Conservation (phyloP, 1,139 yeast species). For the Geotrichum restrictum region DNA sequence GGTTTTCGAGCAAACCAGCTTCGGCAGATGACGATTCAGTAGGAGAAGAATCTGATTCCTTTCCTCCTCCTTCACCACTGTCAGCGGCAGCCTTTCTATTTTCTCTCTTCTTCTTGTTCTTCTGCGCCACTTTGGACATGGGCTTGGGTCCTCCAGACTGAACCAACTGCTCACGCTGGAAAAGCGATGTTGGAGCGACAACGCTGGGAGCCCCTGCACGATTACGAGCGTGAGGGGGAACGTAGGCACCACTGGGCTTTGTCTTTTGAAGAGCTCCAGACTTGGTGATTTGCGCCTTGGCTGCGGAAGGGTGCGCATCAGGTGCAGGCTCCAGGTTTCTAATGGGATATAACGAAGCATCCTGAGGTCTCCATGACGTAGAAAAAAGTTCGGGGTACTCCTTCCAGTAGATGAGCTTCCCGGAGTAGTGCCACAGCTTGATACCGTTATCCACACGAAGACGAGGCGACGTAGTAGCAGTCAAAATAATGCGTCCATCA, state of each 20-base stretch:
- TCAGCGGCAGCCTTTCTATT: slow-evolving; percentile 44
- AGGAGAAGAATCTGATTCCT: slow-evolving; percentile 25
- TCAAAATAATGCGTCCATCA: slow-evolving; percentile 88
- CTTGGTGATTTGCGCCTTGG: slow-evolving; percentile 38
- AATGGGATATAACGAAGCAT: slow-evolving; percentile 55
- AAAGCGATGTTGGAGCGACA: slow-evolving; percentile 37
- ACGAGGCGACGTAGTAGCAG: slow-evolving; percentile 97
- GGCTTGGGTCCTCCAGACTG: slow-evolving; percentile 35
- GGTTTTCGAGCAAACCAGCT: slow-evolving; percentile 27
- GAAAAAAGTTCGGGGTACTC: slow-evolving; percentile 78
- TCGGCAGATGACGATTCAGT: slow-evolving; percentile 28
- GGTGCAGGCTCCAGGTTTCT: slow-evolving; percentile 54
- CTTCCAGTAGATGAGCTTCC: slow-evolving; percentile 69
- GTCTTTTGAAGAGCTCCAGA: slow-evolving; percentile 25
- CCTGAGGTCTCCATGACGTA: slow-evolving; percentile 85
- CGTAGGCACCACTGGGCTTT: slow-evolving; percentile 80
- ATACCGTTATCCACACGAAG: slow-evolving; percentile 94
- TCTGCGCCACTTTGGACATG: slow-evolving; percentile 58
- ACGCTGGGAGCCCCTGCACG: slow-evolving; percentile 34
- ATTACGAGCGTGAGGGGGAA: slow-evolving; percentile 88
- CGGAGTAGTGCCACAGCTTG: slow-evolving; percentile 89
- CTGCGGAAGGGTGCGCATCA: slow-evolving; percentile 57
- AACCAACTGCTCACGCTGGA: slow-evolving; percentile 31
- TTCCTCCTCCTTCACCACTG: slow-evolving; percentile 31
- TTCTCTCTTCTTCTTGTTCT: slow-evolving; percentile 77